Percentiles rank a stretch among this genome's conserved stretches.
Evolutionary conservation across 2,329 filamentous ascomycete species (phyloP).

Genomic region (Talaromyces sp.): DNA sequence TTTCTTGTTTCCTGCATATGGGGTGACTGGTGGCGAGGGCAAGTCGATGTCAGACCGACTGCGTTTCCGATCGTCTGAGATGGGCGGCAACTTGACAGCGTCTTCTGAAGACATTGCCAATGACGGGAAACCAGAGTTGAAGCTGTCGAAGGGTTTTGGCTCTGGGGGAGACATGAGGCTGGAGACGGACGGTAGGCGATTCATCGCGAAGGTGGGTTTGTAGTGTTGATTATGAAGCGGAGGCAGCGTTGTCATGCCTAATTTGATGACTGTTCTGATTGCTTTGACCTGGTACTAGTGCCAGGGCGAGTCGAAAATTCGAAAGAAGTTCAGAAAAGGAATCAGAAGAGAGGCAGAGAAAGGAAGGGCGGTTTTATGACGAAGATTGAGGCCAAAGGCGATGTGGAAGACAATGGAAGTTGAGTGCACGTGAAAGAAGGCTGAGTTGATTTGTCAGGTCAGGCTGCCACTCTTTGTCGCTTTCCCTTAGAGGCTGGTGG

Average conservation of each 20-base stretch:
- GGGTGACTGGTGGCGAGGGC: slow-evolving; percentile 46
- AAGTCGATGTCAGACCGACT: slow-evolving; percentile 43
- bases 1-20: slow-evolving; percentile 42
- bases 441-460: slow-evolving; percentile 26
- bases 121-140: slow-evolving; percentile 31
- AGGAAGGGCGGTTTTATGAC: slow-evolving; percentile 21
- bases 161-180: slow-evolving; percentile 48
- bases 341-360: not conserved
- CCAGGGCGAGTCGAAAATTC: not conserved
- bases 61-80: slow-evolving; percentile 40
- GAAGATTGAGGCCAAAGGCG: slow-evolving; percentile 22
- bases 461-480: slow-evolving; percentile 12
- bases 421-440: slow-evolving; percentile 16
- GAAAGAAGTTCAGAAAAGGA: not conserved
- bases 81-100: slow-evolving; percentile 38
- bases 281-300: not conserved
- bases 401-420: slow-evolving; percentile 30
- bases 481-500: slow-evolving; percentile 13
- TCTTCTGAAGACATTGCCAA: slow-evolving; percentile 30
- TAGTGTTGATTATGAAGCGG: slow-evolving; percentile 16
- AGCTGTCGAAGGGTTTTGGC: slow-evolving; percentile 51
- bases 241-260: slow-evolving; percentile 15
- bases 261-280: not conserved
- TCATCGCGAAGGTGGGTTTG: slow-evolving; percentile 31
- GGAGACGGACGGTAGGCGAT: slow-evolving; percentile 41